Base-by-base conservation (phyloP, 305 asterid genomes). In the Fraxinus angustifolia region DNA sequence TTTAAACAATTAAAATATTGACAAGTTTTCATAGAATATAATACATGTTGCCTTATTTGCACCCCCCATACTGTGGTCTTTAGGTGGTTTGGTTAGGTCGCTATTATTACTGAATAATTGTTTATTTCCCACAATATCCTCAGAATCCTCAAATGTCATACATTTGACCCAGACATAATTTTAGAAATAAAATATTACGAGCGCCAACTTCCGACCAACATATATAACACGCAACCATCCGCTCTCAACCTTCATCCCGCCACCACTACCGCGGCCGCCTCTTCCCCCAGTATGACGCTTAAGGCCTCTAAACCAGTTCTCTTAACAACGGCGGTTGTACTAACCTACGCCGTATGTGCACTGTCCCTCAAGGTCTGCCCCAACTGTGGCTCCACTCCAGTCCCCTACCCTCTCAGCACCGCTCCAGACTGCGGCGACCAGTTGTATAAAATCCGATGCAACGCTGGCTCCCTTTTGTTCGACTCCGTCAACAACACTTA, bases 341-440 rank as follows among this genome's bases (percentile, higher is more conserved):
- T 90, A 74, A 80, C 88, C 8, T 84, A n/a, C 82, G 42, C 86
- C 81, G 38, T 77, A 2, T 26, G 42, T 68, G 65, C 91, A 14
- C 76, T 84, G 76, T 90, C 92, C 83, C 85, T 84, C 78, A 90
- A 84, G 0, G 85, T 86, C 33, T 95, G 99, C 82, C 88, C 94
- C 26, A 85, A 90, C 26, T 95, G 99, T 85, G 99, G 99, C 70
- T 7, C 86, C 83, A 85, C 91, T 8, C 50, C 86, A 23, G 93
- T 95, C 17, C 98, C 99, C 7, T 95, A 93, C 89, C 99, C 99
- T 8, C 93, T 95, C 14, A 89, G 94, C 94, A 93, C 97, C 78
- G 85, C 82, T 84, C 81, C 97, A n/a, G 78, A 45, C 80, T 95
- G 99, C 90, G 97, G 97, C 70, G 98, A 95, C 76, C 94, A 86